Conservation (phyloP, 2,329 filamentous ascomycete species). For the Epichloe bromicola region DNA sequence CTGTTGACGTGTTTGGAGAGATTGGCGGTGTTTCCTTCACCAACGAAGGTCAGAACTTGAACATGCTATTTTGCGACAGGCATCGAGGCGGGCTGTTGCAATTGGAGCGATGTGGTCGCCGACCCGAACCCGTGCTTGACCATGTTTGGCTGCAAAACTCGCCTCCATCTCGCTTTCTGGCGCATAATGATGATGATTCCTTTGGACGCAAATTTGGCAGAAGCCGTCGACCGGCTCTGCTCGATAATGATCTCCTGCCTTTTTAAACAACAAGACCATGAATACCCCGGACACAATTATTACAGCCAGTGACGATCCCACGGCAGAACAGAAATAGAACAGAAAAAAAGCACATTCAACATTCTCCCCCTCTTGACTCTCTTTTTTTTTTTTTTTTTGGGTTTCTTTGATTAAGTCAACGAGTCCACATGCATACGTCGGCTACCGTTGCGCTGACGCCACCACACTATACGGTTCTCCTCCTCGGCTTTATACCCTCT, state of each 20-base stretch:
- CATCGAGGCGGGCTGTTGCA: conserved; percentile 54
- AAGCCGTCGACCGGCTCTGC: conserved; percentile 3
- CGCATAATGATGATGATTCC: conserved; percentile 3
- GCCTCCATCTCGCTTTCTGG: background rate
- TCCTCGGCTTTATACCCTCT: background rate
- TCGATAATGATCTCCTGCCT: conserved; percentile 11
- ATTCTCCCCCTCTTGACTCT: background rate
- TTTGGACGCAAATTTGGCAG: conserved; percentile 3
- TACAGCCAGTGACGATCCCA: background rate
- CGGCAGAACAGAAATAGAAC: background rate
- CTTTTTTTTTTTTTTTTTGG: too few relatives aligned
- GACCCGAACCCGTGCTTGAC: conserved; percentile 14
- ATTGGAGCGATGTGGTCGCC: conserved; percentile 34
- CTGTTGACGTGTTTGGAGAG: conserved; percentile 62
- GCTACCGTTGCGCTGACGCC: background rate
- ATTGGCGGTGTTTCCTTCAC: conserved; percentile 56
- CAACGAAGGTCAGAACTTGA: conserved; percentile 54
- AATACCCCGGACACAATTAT: background rate
- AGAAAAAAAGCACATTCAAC: background rate
- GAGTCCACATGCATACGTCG: background rate
- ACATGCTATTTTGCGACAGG: conserved; percentile 53
- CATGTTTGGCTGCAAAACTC: conserved; percentile 8
- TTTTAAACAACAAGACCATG: conserved; percentile 7
- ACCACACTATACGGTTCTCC: background rate
- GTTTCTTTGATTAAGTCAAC: background rate